Base-by-base conservation (phyloP, 768 basidiomycete species). In the Termitomyces sp. region DNA sequence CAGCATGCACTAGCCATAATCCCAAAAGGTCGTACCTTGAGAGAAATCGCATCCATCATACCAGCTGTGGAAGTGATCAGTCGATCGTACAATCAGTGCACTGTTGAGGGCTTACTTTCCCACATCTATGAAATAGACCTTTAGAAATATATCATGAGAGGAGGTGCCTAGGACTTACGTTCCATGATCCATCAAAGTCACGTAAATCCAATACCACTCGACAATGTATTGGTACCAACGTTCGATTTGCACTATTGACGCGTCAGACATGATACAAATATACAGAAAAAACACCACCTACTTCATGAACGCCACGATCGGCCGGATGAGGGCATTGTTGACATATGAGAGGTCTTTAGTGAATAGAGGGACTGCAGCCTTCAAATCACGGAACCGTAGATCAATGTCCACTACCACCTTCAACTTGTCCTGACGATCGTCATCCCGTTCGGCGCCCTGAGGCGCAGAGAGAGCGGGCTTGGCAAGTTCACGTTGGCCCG, bases 251-350 rank as follows among this genome's bases (percentile, higher is more conserved):
- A 72, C 96, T 98, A 65, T 3, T 58, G 45, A 72, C 16, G 45
- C 65, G 48, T 55, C 59, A 52, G 54, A 33, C 11, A 33, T 22
- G 16, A 36, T 9, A 33, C 39, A 20, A 20, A 59, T 46, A 55
- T 40, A 42, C 45, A 59, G 40, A 55, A 33, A 45, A 8, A 24
- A 62, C 12, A 79, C 28, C n/a, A n/a, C 89, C 62, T 67, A 96
- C 95, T 97, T 97, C 88, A 98, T 96, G 71, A 99, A 99, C 1
- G 94, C 96, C 16, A 98, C 97, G 64, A 99, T 98, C 4, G 97
- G 96, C 67, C 97, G 74, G 51, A 97, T 90, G 28, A 98, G 77
- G 22, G 97, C 97, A 69, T 89, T 92, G 68, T 96, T 97, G 63
- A 92, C 89, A 69, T 96, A 93, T 48, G 92, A 92, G 60, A 99